Base-by-base conservation (phyloP, 1,284 basidiomycete genomes). In the Porodaedalea pini region DNA sequence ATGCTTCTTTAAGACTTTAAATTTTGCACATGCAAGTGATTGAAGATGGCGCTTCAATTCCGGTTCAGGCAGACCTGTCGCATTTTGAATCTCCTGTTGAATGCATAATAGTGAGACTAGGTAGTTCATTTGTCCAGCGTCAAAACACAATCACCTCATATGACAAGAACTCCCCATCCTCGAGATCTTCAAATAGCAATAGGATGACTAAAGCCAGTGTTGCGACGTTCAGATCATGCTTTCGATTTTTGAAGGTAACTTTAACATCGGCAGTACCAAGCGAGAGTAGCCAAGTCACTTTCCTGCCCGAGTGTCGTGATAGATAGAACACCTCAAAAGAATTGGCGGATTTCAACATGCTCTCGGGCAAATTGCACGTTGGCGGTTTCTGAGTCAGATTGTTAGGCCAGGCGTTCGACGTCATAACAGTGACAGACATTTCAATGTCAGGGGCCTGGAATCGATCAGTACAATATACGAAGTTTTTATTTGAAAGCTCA, bases 11-110 rank as follows among this genome's bases (percentile, higher is more conserved):
- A 99, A 72, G 34, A 99, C 80, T 67, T 96, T 94, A 77, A 83
- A 95, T 71, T 97, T 99, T n/a, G 90, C 94, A 68, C 96, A 99
- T 1, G 97, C 95, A 10, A 99, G 80, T 0, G 94, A 95, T 70
- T 99, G 97, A 7, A 99, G 79, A 61, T 95, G 92, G 8, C 97
- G 86, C 68, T 90, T 86, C 7, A 99, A 78, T 57, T 99, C 96
- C 0, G 62, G 61, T 11, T 94, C 88, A 0, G 84, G 79, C 49
- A 99, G 90, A 15, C 74, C 70, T 0, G 92, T 94, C 1, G 86
- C 79, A 1, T 69, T 56, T 63, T 73, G 69, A 57, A 83, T 75
- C 51, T 81, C 77, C 78, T 81, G 63, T 1, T 39, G n/a, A 48
- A 41, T 36, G n/a, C 29, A 19, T 32, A 19, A 23, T 34, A 4